Base-by-base conservation (phyloP, 2,329 filamentous ascomycete genomes). In the Trichoderma sp. region DNA sequence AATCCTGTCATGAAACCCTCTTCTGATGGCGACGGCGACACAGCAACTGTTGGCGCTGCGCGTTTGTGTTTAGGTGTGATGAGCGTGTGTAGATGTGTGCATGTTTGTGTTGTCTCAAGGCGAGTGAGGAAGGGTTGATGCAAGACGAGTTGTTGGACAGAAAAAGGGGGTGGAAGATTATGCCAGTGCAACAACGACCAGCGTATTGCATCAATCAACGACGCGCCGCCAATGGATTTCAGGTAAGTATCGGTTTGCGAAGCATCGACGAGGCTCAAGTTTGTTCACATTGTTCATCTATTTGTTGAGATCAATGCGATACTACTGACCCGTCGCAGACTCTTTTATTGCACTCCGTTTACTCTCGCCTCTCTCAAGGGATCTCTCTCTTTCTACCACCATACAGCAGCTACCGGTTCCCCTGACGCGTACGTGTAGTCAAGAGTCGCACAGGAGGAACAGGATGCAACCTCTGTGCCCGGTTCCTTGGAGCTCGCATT, bases 1-100 rank as follows among this genome's bases (percentile, higher is more conserved):
- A 71, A 71, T 73, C 68, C 56, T 67, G 62, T 73, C 62, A 71
- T 63, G 68, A 71, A 70, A 28, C 24, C 61, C 47, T 47, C 63
- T 53, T 43, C 47, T 32, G 60, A 64, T 12, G 65, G 61, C 43
- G 71, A 51, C 66, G 60, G 62, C 47, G 70, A 57, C 53, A 47
- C 64, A 57, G 64, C 62, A 70, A 47, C 36, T 53, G 66, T 62
- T 62, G 71, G 32, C 58, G 64, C 64, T 47, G 65, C 43, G 34
- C 30, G 28, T 63, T 24, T 57, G 69, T 43, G 60, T 43, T 43
- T 43, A 51, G 56, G 60, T 36, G 43, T 64, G 51, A 62, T 43
- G 61, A 43, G 51, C 15, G 69, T 53, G 39, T 43, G 69, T 58
- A 53, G 26, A 39, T 58, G 51, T 60, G 61, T 63, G 68, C 21